Evolutionary conservation across 441 rosid species (phyloP).

Genomic region (Isatis lusitanica): DNA sequence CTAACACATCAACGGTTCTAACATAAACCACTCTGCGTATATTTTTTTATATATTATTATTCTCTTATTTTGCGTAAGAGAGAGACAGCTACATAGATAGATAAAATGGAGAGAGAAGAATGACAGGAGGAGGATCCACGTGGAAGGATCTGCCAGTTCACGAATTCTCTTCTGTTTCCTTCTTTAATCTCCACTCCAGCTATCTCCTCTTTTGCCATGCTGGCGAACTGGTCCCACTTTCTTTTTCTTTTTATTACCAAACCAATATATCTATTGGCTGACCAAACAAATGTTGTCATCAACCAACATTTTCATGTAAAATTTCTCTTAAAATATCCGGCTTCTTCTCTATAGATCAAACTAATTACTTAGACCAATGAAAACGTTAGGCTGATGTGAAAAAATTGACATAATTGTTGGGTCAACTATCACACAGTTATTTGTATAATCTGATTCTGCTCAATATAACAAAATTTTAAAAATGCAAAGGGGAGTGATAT

Average conservation of each 20-base stretch:
- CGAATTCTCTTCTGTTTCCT: conserved; percentile 25
- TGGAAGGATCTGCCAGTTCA: conserved; percentile 37
- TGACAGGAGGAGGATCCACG: conserved; percentile 29
- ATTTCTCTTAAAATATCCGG: background rate
- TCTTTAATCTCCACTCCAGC: conserved; percentile 30
- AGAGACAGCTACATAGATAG: background rate
- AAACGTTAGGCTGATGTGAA: background rate
- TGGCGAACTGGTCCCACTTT: conserved; percentile 24
- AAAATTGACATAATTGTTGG: background rate
- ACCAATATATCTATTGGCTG: conserved; percentile 10
- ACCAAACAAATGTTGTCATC: conserved; percentile 27
- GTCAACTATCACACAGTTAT: conserved; percentile 22
- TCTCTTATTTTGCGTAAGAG: background rate
- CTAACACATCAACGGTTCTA: background rate
- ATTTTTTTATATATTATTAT: too few species aligned
- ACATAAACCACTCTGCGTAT: background rate
- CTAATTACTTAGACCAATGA: background rate
- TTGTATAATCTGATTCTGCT: background rate
- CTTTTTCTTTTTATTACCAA: conserved; percentile 1
- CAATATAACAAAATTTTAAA: background rate
- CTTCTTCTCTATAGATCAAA: background rate
- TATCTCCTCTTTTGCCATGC: conserved; percentile 26
- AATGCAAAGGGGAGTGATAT: background rate
- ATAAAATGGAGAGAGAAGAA: conserved; percentile 7
- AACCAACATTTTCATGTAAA: conserved; percentile 23